Evolutionary conservation across 805 yeast genomes (phyloP), one percentile per base, ranked within the genome.

Genomic region (Saturnispora quitensis): DNA sequence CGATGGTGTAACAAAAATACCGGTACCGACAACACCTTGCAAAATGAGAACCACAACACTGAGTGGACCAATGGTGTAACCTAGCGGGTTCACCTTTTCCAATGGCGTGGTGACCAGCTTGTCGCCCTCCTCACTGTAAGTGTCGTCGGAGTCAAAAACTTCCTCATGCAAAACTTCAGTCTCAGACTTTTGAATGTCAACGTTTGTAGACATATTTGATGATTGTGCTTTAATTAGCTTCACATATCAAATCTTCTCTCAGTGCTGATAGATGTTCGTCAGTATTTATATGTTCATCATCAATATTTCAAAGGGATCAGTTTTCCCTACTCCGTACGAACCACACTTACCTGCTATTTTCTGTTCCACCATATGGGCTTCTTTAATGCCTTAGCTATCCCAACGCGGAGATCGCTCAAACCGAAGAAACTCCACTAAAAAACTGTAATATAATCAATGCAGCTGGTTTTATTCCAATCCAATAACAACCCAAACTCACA

Each of bases 1-100:
- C 3, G 82, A 78, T 5, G 89, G 86, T 0, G 86, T 82, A 12
- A 85, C 79, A 62, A 84, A 84, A 46, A 84, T 82, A 67, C 89
- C 89, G 0, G 89, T 84, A 56, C 90, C 90, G 43, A 84, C 73
- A 70, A 84, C 78, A 57, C 89, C 79, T 56, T 82, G 84, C 59
- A 83, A 71, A 52, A 82, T 78, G 52, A 82, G 68, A 48, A 84
- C 84, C 50, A 82, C 74, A 50, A 89, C 86, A 43, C 57, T 48
- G 6, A 60, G 17, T 1, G 55, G 53, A 5, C 58, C 54, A 9
- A 84, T 78, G 43, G 72, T 68, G 44, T 72, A 55, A 3, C 63
- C 63, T 27, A 60, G 53, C 2, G 63, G 63, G 24, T 69, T 70
- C 7, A 55, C 58, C 25, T 60, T 58, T 52, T 73, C 77, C 7